A percentile compares a stretch with the other conserved stretches of the same genome.
These are phyloP conservation scores for Nephelium lappaceum DNA, from an alignment of 345 rosid genomes.

Conservation along the genomic window DNA sequence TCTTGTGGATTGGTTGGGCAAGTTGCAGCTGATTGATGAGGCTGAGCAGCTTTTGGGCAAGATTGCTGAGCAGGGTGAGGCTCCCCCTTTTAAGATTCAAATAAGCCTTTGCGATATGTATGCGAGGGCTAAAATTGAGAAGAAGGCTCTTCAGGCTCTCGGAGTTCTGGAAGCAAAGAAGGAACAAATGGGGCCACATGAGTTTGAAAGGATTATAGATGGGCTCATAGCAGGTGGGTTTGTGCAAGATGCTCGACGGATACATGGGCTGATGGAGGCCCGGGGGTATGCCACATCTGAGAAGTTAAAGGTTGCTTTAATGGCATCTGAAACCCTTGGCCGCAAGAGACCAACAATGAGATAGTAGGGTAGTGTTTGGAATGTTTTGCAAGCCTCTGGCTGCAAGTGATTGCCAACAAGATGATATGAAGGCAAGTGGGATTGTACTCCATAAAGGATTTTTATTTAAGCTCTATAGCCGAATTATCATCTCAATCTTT, in stretches of 20 bases:
- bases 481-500: background rate
- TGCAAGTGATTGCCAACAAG: constrained; percentile 7
- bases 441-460: background rate
- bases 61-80: constrained; percentile 79
- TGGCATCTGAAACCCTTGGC: constrained; percentile 28
- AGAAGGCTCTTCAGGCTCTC: constrained; percentile 78
- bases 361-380: constrained; percentile 5
- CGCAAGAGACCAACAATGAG: constrained; percentile 21
- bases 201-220: constrained; percentile 60
- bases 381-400: background rate
- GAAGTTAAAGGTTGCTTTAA: constrained; percentile 34
- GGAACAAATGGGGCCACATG: constrained; percentile 51
- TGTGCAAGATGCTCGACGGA: constrained; percentile 60
- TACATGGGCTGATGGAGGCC: constrained; percentile 57
- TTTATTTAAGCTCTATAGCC: background rate
- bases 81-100: constrained; percentile 64
- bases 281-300: constrained; percentile 52
- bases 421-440: background rate
- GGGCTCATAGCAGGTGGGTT: constrained; percentile 72
- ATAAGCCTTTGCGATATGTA: constrained; percentile 86
- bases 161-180: constrained; percentile 57
- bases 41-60: constrained; percentile 73
- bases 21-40: constrained; percentile 73
- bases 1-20: constrained; percentile 80
- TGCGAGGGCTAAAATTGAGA: constrained; percentile 58